These are phyloP conservation scores for Neurospora tetrasperma DNA, from an alignment of 495 filamentous ascomycete genomes.

Conservation along the genomic window DNA sequence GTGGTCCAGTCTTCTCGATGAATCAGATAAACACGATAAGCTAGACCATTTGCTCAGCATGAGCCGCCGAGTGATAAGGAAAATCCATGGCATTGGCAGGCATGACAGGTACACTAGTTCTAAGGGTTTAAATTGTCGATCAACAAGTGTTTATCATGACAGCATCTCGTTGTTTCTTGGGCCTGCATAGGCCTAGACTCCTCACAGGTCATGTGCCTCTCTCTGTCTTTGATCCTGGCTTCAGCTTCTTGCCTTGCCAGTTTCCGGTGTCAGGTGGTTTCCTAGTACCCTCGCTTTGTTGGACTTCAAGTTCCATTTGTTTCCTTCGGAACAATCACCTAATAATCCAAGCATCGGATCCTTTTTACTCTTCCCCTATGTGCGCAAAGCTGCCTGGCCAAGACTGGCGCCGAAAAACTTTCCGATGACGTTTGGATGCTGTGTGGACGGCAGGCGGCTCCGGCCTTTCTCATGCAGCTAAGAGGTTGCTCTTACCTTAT, in stretches of 20 bases:
- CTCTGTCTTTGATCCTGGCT: not conserved
- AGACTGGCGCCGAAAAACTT: not conserved
- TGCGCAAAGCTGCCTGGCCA: not conserved
- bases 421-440: not conserved
- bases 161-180: not conserved
- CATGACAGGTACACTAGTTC: not conserved
- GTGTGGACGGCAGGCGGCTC: conserved; percentile 7
- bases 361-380: not conserved
- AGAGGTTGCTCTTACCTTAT: conserved; percentile 26
- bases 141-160: not conserved
- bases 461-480: conserved; percentile 20
- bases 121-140: not conserved
- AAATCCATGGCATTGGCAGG: not conserved
- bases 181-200: not conserved
- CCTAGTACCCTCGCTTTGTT: not conserved
- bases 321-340: not conserved
- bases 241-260: not conserved
- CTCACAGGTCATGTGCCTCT: not conserved
- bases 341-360: not conserved
- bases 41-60: not conserved
- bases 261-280: not conserved
- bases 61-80: not conserved
- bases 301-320: not conserved
- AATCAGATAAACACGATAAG: not conserved
- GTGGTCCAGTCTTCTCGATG: not conserved